These are phyloP conservation scores for Gnomoniopsis smithogilvyi DNA, from an alignment of 2,329 filamentous ascomycete species.

Conservation along the genomic window DNA sequence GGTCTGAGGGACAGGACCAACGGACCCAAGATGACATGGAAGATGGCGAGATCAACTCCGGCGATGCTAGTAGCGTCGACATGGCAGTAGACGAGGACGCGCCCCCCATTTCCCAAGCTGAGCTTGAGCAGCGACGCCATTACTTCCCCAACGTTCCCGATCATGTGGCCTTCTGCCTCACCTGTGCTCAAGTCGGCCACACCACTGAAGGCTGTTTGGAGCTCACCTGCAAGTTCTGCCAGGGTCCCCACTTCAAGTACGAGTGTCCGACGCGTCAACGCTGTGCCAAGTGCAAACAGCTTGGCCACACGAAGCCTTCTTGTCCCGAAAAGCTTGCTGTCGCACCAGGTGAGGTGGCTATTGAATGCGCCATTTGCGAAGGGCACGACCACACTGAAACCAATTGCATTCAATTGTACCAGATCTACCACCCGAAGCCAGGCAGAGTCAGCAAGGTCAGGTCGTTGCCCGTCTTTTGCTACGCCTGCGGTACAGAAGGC, in stretches of 20 bases:
- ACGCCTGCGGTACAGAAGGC: slow-evolving; percentile 48
- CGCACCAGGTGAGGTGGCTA: slow-evolving; percentile 38
- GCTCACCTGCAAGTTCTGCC: slow-evolving; percentile 46
- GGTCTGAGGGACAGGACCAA: background rate
- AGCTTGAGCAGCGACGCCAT: slow-evolving; percentile 36
- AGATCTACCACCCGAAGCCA: slow-evolving; percentile 45
- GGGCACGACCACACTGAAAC: slow-evolving; percentile 55
- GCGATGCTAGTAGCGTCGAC: background rate
- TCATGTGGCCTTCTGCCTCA: slow-evolving; percentile 44
- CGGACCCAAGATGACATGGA: background rate
- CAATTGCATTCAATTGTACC: slow-evolving; percentile 60
- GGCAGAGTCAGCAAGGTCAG: slow-evolving; percentile 44
- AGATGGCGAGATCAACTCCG: background rate
- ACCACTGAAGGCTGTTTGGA: slow-evolving; percentile 40
- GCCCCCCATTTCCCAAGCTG: slow-evolving; percentile 24
- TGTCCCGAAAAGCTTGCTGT: slow-evolving; percentile 57
- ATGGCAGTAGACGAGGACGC: background rate
- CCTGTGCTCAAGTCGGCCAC: slow-evolving; percentile 50
- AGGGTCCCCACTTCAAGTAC: slow-evolving; percentile 43
- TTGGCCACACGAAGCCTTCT: slow-evolving; percentile 50
- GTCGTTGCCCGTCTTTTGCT: slow-evolving; percentile 51
- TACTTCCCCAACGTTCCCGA: slow-evolving; percentile 51
- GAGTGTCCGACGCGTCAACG: slow-evolving; percentile 48
- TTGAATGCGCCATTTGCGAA: slow-evolving; percentile 59
- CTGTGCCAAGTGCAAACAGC: slow-evolving; percentile 59